These are phyloP conservation scores for Bjerkandera adusta DNA, from an alignment of 1,284 basidiomycete genomes.

Conservation along the genomic window DNA sequence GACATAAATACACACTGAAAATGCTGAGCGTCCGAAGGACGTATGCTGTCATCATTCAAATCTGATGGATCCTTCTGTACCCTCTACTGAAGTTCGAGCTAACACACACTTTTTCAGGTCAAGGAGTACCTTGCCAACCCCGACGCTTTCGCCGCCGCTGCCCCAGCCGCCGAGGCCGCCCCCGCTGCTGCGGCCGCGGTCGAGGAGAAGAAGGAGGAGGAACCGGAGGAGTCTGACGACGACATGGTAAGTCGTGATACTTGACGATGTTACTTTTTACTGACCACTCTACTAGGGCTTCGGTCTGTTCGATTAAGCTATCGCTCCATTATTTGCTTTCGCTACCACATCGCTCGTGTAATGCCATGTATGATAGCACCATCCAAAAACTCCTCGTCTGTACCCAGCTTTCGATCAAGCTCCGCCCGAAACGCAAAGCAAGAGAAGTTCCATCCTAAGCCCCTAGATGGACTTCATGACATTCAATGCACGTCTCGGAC, in stretches of 20 bases:
- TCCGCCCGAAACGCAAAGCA: too few relatives aligned
- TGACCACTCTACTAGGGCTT: conserved; percentile 49
- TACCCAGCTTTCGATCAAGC: not conserved
- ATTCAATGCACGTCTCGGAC: not conserved
- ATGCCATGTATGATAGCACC: conserved; percentile 11
- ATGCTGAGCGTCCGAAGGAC: conserved; percentile 64
- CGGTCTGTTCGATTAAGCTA: conserved; percentile 80
- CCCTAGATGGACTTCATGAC: too few relatives aligned
- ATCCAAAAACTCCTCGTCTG: too few relatives aligned
- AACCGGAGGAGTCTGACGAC: conserved; percentile 79
- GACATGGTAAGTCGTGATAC: conserved; percentile 58
- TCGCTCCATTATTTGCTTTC: not conserved
- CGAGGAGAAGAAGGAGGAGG: conserved; percentile 58
- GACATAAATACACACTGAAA: conserved; percentile 72
- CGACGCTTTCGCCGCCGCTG: conserved; percentile 88
- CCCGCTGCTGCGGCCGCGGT: conserved; percentile 48
- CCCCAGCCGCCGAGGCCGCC: conserved; percentile 59
- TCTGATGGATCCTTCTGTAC: conserved; percentile 26
- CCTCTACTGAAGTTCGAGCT: conserved; percentile 24
- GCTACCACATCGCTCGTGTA: conserved; percentile 6
- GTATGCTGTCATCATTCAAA: conserved; percentile 39
- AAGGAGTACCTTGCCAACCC: conserved; percentile 98
- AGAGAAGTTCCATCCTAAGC: too few relatives aligned
- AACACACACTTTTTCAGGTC: conserved; percentile 50
- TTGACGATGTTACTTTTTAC: not conserved